Evolutionary conservation across 495 filamentous ascomycete genomes (phyloP).

Genomic region (Podospora tetraspora): DNA sequence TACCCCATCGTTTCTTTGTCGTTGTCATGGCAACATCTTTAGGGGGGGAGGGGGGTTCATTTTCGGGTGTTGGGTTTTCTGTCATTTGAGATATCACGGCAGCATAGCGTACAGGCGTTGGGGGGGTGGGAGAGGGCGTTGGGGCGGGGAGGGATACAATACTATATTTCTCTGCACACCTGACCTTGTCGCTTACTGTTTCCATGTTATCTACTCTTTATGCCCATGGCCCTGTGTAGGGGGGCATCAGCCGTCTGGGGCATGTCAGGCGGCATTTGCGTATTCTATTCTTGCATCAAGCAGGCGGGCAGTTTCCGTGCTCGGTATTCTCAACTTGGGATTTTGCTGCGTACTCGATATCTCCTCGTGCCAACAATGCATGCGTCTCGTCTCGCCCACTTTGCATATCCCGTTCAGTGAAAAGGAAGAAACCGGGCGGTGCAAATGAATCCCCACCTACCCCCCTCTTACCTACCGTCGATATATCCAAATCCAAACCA

Average conservation of each 20-base stretch:
- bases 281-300: background rate
- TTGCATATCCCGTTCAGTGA: too few relatives aligned
- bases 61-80: conserved; percentile 6
- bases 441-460: too few relatives aligned
- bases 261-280: background rate
- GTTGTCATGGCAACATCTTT: background rate
- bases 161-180: background rate
- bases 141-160: background rate
- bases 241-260: background rate
- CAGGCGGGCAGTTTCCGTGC: background rate
- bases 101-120: conserved; percentile 28
- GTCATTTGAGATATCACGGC: conserved; percentile 19
- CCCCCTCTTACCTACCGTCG: too few relatives aligned
- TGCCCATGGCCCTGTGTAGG: background rate
- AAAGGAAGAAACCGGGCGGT: too few relatives aligned
- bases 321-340: too few relatives aligned
- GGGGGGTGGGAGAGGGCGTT: conserved; percentile 4
- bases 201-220: background rate
- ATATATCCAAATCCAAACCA: too few relatives aligned
- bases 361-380: too few relatives aligned
- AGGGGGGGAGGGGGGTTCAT: background rate
- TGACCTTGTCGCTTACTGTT: background rate
- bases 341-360: too few relatives aligned
- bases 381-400: too few relatives aligned
- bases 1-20: conserved; percentile 15